Conservation (phyloP, 805 yeast species). For the Kuraishia ogatae region DNA sequence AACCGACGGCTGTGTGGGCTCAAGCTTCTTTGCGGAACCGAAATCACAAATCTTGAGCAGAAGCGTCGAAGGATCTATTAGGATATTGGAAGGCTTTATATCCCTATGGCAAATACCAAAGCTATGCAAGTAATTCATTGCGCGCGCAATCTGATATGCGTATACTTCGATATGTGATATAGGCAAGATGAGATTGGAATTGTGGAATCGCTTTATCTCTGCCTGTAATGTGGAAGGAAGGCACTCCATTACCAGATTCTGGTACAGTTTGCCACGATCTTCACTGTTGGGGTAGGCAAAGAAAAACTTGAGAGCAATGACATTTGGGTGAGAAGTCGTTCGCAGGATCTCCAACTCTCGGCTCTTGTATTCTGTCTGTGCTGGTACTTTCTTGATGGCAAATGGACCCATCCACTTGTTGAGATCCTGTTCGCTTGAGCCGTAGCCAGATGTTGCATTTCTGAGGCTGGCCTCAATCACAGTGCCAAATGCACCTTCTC, state of each 20-base stretch:
- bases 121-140: conserved; percentile 76
- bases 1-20: conserved; percentile 77
- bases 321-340: conserved; percentile 72
- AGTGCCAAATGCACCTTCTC: conserved; percentile 84
- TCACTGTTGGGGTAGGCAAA: conserved; percentile 57
- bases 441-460: conserved; percentile 11
- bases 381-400: conserved; percentile 80
- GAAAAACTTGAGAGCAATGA: conserved; percentile 59
- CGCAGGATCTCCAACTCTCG: conserved; percentile 73
- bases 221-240: conserved; percentile 72
- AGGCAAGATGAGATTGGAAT: conserved; percentile 53
- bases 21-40: conserved; percentile 77
- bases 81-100: conserved; percentile 74
- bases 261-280: conserved; percentile 57
- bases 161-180: conserved; percentile 69
- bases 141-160: conserved; percentile 73
- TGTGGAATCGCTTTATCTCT: conserved; percentile 64
- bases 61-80: conserved; percentile 64
- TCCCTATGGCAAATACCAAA: conserved; percentile 79
- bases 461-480: conserved; percentile 62
- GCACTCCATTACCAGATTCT: conserved; percentile 82
- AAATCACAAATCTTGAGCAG: conserved; percentile 74
- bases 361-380: conserved; percentile 79
- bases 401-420: conserved; percentile 65
- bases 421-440: background rate